Evolutionary conservation across 1,284 basidiomycete species (phyloP).

Genomic region (Amylostereum areolatum): DNA sequence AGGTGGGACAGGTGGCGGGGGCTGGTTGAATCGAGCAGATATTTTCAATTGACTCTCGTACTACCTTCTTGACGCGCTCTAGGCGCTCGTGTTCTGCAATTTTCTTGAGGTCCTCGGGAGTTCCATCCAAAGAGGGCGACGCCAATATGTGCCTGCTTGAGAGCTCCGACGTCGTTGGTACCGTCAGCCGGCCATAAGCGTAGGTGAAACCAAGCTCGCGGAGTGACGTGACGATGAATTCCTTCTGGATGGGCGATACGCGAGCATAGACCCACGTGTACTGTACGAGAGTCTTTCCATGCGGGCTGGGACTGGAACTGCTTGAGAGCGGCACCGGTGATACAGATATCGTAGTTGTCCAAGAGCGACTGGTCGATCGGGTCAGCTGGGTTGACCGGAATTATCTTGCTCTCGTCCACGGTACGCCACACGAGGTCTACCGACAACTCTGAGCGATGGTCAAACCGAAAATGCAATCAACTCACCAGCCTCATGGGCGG

Average conservation of each 20-base stretch:
- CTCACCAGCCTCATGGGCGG: constrained; percentile 61
- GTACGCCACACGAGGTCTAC: constrained; percentile 86
- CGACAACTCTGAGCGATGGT: neutral
- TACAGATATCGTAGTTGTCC: constrained; percentile 86
- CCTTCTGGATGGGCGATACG: constrained; percentile 93
- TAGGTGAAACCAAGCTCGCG: constrained; percentile 84
- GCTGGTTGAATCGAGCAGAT: constrained; percentile 83
- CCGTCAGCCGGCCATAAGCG: constrained; percentile 97
- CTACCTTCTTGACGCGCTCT: constrained; percentile 89
- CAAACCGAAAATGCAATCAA: constrained; percentile 5
- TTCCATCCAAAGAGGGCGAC: constrained; percentile 90
- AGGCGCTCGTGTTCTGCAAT: constrained; percentile 88
- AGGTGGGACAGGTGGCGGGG: constrained; percentile 84
- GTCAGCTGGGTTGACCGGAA: constrained; percentile 72
- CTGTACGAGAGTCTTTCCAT: constrained; percentile 77
- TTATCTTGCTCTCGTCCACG: constrained; percentile 85
- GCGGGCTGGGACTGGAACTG: constrained; percentile 63
- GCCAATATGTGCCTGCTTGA: constrained; percentile 94
- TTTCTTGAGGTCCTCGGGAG: constrained; percentile 84
- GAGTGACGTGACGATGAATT: constrained; percentile 84
- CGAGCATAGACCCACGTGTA: constrained; percentile 97
- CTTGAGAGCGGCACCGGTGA: constrained; percentile 88
- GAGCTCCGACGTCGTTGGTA: constrained; percentile 94
- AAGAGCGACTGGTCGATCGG: constrained; percentile 77
- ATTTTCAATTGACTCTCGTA: constrained; percentile 92